Base-by-base conservation (phyloP, 2,329 filamentous ascomycete species). In the Fusarium denticulatum region DNA sequence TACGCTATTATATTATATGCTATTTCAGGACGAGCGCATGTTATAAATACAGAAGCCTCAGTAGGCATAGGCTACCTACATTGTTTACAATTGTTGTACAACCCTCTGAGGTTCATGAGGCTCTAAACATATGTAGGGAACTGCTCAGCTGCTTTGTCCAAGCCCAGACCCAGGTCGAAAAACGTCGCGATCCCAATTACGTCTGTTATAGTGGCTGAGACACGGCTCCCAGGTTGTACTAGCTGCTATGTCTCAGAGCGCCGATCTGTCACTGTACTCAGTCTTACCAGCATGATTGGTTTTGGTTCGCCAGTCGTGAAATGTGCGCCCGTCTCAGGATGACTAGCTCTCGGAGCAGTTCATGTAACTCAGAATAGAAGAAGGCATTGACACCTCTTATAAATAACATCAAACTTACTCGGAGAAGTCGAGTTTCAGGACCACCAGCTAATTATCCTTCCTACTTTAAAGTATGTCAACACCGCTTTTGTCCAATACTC, bases 21-120 rank as follows among this genome's bases (percentile, higher is more conserved):
- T 28, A 2, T 7, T 22, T 0, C 6, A 22, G 9, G 43, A 15
- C 13, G 43, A 15, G 8, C 2, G 9, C 18, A 28, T 6, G 0
- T 7, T 5, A 5, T 15, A 11, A 2, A 22, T 22, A 46, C 24
- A 2, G 20, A 46, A 15, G 2, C 18, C 43, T 46, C 26, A 5
- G 9, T 7, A 28, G 13, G 9, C 15, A 7, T 22, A 28, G 26
- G 20, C 26, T 8, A 11, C 45, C 24, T 45, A 6, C 43, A 24
- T 3, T 46, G 43, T 1, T 46, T 46, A 28, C 9, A 28, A 7
- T 28, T 8, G 4, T 6, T 15, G 9, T 7, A 7, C 13, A 46
- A 2, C 45, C 20, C 26, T 46, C 13, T 9, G 15, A 22, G 26
- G 9, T 11, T 22, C 3, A 28, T 28, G 26, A 28, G 9, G 26